These are phyloP conservation scores for Alternaria gaisen DNA, from an alignment of 2,329 filamentous ascomycete species.

Conservation along the genomic window DNA sequence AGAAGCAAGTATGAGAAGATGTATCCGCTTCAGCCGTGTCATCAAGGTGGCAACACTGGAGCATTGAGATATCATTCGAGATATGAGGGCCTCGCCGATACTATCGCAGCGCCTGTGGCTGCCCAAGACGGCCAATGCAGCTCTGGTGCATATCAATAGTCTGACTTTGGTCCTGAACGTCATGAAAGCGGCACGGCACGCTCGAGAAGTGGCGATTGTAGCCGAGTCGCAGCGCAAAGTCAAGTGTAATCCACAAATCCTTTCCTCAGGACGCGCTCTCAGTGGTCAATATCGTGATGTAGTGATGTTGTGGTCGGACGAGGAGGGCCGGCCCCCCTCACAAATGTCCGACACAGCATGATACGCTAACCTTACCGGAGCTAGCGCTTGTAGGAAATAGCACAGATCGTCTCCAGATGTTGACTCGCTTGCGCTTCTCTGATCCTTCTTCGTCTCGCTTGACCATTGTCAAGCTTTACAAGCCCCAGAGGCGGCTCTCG, in stretches of 20 bases:
- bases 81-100: neutral
- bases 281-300: slow-evolving; percentile 20
- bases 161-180: slow-evolving; percentile 12
- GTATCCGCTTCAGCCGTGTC: neutral
- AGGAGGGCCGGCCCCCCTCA: slow-evolving; percentile 40
- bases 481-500: slow-evolving; percentile 14
- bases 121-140: slow-evolving; percentile 9
- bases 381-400: slow-evolving; percentile 28
- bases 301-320: slow-evolving; percentile 27
- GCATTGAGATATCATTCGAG: slow-evolving; percentile 3
- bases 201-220: neutral
- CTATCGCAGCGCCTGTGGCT: slow-evolving; percentile 4
- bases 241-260: slow-evolving; percentile 1
- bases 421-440: slow-evolving; percentile 27
- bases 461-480: slow-evolving; percentile 11
- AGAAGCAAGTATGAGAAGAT: neutral
- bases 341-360: slow-evolving; percentile 33
- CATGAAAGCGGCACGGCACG: slow-evolving; percentile 9
- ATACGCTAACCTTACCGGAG: slow-evolving; percentile 11
- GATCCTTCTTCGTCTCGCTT: slow-evolving; percentile 3
- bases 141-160: slow-evolving; percentile 21
- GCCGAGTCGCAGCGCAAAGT: slow-evolving; percentile 5
- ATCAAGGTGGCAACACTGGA: neutral
- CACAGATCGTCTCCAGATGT: slow-evolving; percentile 10
- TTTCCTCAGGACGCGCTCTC: slow-evolving; percentile 5